Conservation (phyloP, 495 filamentous ascomycete species). For the Daldinia childiae region DNA sequence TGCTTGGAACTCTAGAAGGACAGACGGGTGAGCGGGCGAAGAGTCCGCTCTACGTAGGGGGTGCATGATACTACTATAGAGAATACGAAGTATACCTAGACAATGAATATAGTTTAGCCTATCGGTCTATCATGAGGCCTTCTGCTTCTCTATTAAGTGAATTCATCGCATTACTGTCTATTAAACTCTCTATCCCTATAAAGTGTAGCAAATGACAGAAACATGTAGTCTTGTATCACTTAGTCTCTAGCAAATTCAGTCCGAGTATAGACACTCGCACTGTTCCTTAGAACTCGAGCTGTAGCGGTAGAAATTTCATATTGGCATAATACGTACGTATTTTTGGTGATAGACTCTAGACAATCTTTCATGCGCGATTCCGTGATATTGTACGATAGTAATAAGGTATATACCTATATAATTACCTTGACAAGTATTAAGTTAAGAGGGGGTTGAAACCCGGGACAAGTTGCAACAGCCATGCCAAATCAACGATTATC, state of each 20-base stretch:
- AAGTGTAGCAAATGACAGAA: no score
- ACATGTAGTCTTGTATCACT: no score
- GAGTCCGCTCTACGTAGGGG: not conserved
- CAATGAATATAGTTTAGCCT: not conserved
- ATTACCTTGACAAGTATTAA: no score
- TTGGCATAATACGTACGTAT: no score
- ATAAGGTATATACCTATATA: not conserved
- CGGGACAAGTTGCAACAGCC: not conserved
- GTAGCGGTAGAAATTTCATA: no score
- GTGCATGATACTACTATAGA: not conserved
- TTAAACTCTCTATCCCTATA: no score
- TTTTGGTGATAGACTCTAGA: no score
- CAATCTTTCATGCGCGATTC: not conserved
- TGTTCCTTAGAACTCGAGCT: no score
- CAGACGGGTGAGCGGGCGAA: not conserved
- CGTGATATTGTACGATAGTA: not conserved
- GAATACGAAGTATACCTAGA: not conserved
- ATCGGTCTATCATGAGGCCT: not conserved
- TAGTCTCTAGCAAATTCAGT: no score
- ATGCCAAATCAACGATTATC: not conserved
- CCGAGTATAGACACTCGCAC: no score
- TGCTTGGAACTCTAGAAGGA: not conserved
- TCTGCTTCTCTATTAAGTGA: no score
- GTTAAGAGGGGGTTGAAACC: not conserved
- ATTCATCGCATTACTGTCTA: no score